These are phyloP conservation scores for Fallopia convolvulus DNA, from an alignment of 148 eudicot genomes.

Conservation along the genomic window DNA sequence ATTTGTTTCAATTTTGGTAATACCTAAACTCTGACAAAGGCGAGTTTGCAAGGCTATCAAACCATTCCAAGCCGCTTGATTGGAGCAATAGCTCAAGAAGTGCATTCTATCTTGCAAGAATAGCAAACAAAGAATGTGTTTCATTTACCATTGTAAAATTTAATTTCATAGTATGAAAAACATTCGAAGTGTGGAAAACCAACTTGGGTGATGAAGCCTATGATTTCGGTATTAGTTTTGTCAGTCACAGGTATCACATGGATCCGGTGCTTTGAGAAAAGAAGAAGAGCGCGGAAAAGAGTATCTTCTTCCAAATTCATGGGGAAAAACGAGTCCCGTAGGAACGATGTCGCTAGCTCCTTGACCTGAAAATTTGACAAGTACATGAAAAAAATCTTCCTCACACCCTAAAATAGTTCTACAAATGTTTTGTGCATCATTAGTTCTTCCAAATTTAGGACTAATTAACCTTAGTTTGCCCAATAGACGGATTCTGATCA, in stretches of 20 bases:
- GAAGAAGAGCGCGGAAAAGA: constrained; percentile 37
- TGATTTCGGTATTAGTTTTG: constrained; percentile 18
- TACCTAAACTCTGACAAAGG: constrained; percentile 35
- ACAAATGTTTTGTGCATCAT: too few relatives aligned
- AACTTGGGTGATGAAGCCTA: constrained; percentile 38
- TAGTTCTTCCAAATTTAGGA: too few relatives aligned
- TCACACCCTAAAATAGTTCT: background rate
- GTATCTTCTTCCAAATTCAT: constrained; percentile 26
- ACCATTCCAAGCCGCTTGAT: constrained; percentile 47
- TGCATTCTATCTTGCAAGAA: constrained; percentile 28
- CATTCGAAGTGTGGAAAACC: background rate
- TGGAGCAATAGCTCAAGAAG: constrained; percentile 36
- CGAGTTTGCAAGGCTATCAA: constrained; percentile 33
- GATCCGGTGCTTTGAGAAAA: constrained; percentile 36
- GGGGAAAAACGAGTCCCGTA: constrained; percentile 44
- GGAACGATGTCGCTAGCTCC: constrained; percentile 40
- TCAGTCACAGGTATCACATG: constrained; percentile 31
- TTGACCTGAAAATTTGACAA: constrained; percentile 22
- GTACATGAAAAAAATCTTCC: background rate
- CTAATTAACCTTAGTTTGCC: constrained; percentile 34
- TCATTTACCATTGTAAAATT: background rate
- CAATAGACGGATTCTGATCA: constrained; percentile 23
- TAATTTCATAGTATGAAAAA: background rate
- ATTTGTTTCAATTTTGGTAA: background rate
- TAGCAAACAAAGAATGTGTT: background rate